phyloP scores from a whole-genome alignment of 139 green algal species.

The Tetradesmus lagerheimii region DNA sequence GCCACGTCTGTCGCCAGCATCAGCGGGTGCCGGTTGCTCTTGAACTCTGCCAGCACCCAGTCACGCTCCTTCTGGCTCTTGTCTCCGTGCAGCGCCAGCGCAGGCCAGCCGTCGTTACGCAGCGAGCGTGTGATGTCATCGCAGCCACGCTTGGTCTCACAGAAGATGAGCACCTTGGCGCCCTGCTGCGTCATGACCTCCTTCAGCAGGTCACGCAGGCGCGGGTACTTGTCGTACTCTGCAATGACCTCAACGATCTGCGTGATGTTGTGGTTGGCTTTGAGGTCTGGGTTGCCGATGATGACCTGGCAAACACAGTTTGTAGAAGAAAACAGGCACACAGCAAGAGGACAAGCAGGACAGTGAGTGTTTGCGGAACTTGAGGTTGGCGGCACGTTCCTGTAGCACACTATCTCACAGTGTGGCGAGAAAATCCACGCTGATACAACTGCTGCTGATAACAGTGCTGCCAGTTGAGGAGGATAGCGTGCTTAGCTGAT shows the following conservation, averaged over 20 bases:
- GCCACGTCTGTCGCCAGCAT: constrained; percentile 98
- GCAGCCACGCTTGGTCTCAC: constrained; percentile 94
- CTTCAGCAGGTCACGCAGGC: constrained; percentile 66
- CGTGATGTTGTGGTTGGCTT: constrained; percentile 92
- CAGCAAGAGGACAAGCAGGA: too few relatives aligned
- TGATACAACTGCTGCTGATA: not conserved
- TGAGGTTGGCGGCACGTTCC: too few relatives aligned
- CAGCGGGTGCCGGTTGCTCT: constrained; percentile 84
- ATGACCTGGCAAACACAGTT: constrained; percentile 65
- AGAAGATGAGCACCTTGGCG: constrained; percentile 90
- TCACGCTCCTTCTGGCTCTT: constrained; percentile 97
- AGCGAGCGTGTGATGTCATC: constrained; percentile 90
- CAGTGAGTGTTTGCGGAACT: too few relatives aligned
- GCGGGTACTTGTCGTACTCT: constrained; percentile 79
- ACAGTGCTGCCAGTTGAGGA: too few relatives aligned
- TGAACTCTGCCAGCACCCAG: constrained; percentile 93
- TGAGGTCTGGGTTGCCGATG: constrained; percentile 88
- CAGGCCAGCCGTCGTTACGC: constrained; percentile 88
- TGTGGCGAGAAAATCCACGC: not conserved
- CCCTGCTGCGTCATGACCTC: constrained; percentile 79
- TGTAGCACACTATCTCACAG: too few relatives aligned
- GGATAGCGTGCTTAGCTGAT: too few relatives aligned
- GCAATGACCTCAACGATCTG: constrained; percentile 84
- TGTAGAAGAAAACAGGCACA: too few relatives aligned
- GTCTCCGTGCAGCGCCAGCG: constrained; percentile 93